Base-by-base conservation (phyloP, 768 basidiomycete species). In the Phaffia australis region DNA sequence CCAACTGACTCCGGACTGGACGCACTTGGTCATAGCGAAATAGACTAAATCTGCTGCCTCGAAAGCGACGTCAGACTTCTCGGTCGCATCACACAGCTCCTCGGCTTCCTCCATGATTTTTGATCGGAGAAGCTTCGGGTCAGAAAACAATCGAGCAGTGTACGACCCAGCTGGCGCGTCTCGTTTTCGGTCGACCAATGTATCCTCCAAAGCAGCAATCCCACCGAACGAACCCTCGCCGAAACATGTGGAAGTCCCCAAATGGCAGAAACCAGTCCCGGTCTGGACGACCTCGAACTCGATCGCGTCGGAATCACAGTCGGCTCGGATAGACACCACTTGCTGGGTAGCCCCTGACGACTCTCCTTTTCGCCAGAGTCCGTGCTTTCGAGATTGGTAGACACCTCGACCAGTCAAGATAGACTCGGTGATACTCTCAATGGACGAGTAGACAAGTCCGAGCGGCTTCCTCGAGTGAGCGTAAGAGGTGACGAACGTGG, bases 51-150 rank as follows among this genome's bases (percentile, higher is more conserved):
- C 95, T 0, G 93, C 94, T 8, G 92, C 89, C 77, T 99, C 95
- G 69, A 93, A 94, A 1, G 92, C 88, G 19, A 95, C 79, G 35
- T 97, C 89, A 57, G 87, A 84, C 73, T 83, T 83, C 1, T 83
- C 83, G 71, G 83, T 79, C 27, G 89, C 89, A 21, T 81, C 81
- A 74, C 91, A 94, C n/a, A 99, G 82, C 76, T 99, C 95, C 72
- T 94, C 89, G 0, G 95, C 95, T 75, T 99, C 95, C 77, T 99
- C 95, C 85, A 88, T 89, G 70, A 99, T 91, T 80, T 99, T 99
- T 60, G 91, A 86, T 56, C 81, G 83, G 55, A 98, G 79, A n/a
- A 99, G 81, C 56, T 81, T 82, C 5, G 85, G 78, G 74, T 97
- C 89, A 52, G 81, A 80, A 77, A 98, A 95, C 30, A 99, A 78